Evolutionary conservation across 164 flowering plant species (phyloP).

Genomic region (Taxillus chinensis): DNA sequence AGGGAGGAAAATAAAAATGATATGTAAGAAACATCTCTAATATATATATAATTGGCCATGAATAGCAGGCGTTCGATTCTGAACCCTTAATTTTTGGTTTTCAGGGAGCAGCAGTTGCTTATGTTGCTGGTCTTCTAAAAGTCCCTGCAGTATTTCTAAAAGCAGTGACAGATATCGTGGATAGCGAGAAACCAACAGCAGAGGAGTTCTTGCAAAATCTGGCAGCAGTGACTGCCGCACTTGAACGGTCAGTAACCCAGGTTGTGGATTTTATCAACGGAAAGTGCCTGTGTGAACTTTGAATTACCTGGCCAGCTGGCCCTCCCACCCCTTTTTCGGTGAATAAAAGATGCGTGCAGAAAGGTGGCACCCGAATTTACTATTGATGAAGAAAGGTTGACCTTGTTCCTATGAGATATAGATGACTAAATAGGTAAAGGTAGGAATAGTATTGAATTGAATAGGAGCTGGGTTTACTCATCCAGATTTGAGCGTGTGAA

Average conservation of each 20-base stretch:
- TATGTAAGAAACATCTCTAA: too few species aligned
- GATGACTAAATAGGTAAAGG: too few species aligned
- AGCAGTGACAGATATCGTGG: slow-evolving; percentile 86
- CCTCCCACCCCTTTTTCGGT: neutral
- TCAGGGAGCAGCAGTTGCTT: slow-evolving; percentile 93
- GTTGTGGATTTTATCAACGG: slow-evolving; percentile 72
- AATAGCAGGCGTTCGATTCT: too few species aligned
- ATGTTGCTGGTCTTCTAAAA: slow-evolving; percentile 70
- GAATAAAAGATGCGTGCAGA: too few species aligned
- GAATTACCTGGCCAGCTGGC: slow-evolving; percentile 11
- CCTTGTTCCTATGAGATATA: too few species aligned
- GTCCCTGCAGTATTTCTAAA: slow-evolving; percentile 75
- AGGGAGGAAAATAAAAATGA: too few species aligned
- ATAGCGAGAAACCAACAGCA: slow-evolving; percentile 83
- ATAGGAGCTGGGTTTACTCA: too few species aligned
- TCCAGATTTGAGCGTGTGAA: too few species aligned
- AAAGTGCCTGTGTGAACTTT: slow-evolving; percentile 59
- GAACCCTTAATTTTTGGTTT: neutral
- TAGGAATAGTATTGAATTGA: too few species aligned
- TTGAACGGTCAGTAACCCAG: slow-evolving; percentile 44
- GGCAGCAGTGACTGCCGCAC: slow-evolving; percentile 69
- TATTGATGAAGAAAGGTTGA: too few species aligned
- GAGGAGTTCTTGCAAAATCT: slow-evolving; percentile 86
- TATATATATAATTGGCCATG: too few species aligned
- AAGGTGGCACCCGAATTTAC: too few species aligned